Evolutionary conservation across 768 basidiomycete genomes (phyloP), one percentile per base, ranked within the genome.

Genomic region (Suillus occidentalis): DNA sequence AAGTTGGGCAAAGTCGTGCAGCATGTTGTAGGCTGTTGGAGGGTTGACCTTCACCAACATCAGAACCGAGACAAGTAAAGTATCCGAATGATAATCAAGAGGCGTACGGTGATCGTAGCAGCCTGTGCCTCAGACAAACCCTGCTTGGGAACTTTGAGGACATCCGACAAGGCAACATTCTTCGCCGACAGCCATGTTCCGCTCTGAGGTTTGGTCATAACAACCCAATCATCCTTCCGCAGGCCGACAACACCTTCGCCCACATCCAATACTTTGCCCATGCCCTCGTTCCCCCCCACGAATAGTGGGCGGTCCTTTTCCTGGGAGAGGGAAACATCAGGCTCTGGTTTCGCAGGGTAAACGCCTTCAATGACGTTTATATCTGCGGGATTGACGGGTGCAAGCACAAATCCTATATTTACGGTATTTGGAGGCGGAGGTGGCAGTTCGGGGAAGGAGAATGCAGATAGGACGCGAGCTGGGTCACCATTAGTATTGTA

Each of bases 311-410:
- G 59, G 1, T 72, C 75, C 12, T 69, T 65, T 4, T 76, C 72
- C 6, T 68, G 42, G 16, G 76, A 71, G 60, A 85, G 67, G 60
- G 78, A 73, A 14, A 79, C 72, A 14, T 74, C 72, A 34, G 75
- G 77, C 8, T 68, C 72, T 0, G 91, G 89, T 65, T 85, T 87
- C 10, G 84, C 72, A 0, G 93, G 93, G 71, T 94, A 94, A n/a
- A 90, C 85, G 18, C 92, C 92, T 73, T 94, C 88, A 42, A 94
- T 82, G 63, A 90, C 88, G 66, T 93, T 94, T 72, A 92, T 74
- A 66, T 94, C 93, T 18, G 92, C 87, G 4, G 92, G 92, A 72
- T 94, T 94, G 64, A 94, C 85, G 10, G 92, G 90, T 6, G 90
- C 82, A 25, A 92, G 82, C 14, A 90, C 78, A 72, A 90, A 86